phyloP scores from a whole-genome alignment of 352 stramenopile genomes.

The Phytophthora multivora region DNA sequence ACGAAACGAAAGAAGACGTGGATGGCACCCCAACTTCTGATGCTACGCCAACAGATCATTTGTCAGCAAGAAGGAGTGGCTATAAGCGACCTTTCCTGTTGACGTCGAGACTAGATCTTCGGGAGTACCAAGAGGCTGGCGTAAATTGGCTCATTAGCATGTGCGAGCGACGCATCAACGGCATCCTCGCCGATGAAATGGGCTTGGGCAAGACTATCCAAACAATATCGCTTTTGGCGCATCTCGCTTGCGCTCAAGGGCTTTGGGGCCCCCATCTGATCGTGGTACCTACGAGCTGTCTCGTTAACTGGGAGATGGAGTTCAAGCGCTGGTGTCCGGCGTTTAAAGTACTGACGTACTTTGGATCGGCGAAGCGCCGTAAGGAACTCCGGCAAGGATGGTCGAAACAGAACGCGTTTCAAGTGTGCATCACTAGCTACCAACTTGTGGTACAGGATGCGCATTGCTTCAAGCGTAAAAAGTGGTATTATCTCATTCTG shows the following conservation, averaged over 20 bases:
- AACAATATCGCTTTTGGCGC: slow-evolving; percentile 97
- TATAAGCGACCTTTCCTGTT: slow-evolving; percentile 79
- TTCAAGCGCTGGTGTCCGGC: slow-evolving; percentile 97
- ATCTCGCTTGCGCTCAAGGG: slow-evolving; percentile 90
- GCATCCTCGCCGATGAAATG: slow-evolving; percentile 99
- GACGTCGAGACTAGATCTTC: slow-evolving; percentile 63
- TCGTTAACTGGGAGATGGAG: slow-evolving; percentile 99
- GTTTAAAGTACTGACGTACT: slow-evolving; percentile 99
- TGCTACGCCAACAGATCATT: background rate
- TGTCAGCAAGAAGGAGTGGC: slow-evolving; percentile 21
- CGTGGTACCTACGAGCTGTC: slow-evolving; percentile 97
- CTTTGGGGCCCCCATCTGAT: slow-evolving; percentile 99
- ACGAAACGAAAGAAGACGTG: slow-evolving; percentile 4
- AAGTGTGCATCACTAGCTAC: slow-evolving; percentile 99
- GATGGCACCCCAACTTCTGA: background rate
- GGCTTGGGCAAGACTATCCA: slow-evolving; percentile 98
- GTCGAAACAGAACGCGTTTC: slow-evolving; percentile 96
- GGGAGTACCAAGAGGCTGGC: slow-evolving; percentile 84
- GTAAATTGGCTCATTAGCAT: slow-evolving; percentile 99
- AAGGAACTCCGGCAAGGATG: slow-evolving; percentile 93
- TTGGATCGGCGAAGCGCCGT: slow-evolving; percentile 95
- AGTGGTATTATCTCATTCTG: slow-evolving; percentile 99
- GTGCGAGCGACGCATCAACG: slow-evolving; percentile 96
- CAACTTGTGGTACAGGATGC: slow-evolving; percentile 98
- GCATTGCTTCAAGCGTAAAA: slow-evolving; percentile 97